Conservation (phyloP, 805 yeast species). For the Wickerhamomyces kurtzmanii region DNA sequence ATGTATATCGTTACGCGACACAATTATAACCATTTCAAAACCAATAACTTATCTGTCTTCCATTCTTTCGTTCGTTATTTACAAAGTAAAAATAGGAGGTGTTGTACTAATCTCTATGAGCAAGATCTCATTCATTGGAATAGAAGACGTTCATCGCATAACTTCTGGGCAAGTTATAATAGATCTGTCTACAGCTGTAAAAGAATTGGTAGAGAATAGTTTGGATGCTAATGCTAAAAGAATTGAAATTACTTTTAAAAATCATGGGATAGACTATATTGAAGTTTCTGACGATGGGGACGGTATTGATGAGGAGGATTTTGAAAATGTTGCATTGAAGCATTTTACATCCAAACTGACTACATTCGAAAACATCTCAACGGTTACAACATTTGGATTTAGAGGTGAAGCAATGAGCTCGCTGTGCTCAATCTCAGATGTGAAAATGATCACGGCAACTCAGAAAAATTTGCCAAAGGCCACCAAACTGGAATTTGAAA, state of each 20-base stretch:
- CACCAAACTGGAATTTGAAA: conserved; percentile 39
- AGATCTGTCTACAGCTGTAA: conserved; percentile 66
- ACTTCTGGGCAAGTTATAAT: conserved; percentile 92
- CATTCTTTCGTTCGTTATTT: too few relatives aligned
- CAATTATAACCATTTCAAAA: too few relatives aligned
- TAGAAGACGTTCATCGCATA: conserved; percentile 55
- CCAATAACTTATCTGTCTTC: too few relatives aligned
- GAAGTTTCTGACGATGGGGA: conserved; percentile 62
- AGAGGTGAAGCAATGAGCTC: conserved; percentile 80
- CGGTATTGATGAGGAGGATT: conserved; percentile 50
- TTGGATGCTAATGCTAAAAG: conserved; percentile 68
- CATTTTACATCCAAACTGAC: conserved; percentile 61
- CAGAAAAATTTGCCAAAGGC: conserved; percentile 44
- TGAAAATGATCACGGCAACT: conserved; percentile 42
- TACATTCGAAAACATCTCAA: conserved; percentile 42
- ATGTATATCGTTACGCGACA: too few relatives aligned
- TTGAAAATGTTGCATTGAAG: conserved; percentile 42
- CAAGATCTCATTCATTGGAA: conserved; percentile 29
- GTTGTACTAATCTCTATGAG: conserved; percentile 2
- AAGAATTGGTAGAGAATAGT: conserved; percentile 82
- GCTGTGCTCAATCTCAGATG: conserved; percentile 42
- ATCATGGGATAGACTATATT: conserved; percentile 65
- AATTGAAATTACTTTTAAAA: conserved; percentile 57
- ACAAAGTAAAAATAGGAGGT: background rate
- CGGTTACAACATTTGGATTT: conserved; percentile 55